Evolutionary conservation across 2,329 filamentous ascomycete species (phyloP).

Genomic region (Hypoxylon sp.): DNA sequence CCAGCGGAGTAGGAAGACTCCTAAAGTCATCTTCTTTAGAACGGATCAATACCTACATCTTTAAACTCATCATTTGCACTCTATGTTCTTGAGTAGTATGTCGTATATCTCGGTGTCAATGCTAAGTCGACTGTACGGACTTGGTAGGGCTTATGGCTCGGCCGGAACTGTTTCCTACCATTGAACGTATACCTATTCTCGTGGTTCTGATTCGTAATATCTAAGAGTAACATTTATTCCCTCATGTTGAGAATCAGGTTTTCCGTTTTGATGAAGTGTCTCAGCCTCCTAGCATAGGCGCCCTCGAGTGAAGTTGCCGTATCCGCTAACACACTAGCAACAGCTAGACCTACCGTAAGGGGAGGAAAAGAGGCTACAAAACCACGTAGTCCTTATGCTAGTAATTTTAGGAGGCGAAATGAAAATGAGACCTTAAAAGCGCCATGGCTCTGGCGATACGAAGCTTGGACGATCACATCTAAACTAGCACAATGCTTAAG

Average conservation of each 20-base stretch:
- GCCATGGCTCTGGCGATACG: constrained; percentile 12
- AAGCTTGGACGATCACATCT: constrained; percentile 8
- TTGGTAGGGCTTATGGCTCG: neutral
- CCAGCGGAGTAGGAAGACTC: neutral
- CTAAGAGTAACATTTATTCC: neutral
- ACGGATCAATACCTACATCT: neutral
- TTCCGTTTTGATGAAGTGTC: constrained; percentile 5
- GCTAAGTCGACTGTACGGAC: neutral
- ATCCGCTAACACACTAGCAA: neutral
- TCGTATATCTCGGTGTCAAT: neutral
- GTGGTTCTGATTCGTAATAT: neutral
- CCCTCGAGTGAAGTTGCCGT: neutral
- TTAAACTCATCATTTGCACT: neutral
- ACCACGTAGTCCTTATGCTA: neutral
- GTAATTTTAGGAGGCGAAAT: constrained; percentile 26
- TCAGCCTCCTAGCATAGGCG: neutral
- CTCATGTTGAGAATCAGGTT: neutral
- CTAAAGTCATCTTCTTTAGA: neutral
- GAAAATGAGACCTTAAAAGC: constrained; percentile 25
- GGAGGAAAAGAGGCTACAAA: constrained; percentile 1
- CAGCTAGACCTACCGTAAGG: neutral
- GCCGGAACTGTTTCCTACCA: neutral
- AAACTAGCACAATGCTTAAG: constrained; percentile 15
- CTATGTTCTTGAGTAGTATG: neutral
- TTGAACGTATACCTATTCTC: neutral